These are phyloP conservation scores for Astragalus membranaceus DNA, from an alignment of 306 rosid species.

Conservation along the genomic window DNA sequence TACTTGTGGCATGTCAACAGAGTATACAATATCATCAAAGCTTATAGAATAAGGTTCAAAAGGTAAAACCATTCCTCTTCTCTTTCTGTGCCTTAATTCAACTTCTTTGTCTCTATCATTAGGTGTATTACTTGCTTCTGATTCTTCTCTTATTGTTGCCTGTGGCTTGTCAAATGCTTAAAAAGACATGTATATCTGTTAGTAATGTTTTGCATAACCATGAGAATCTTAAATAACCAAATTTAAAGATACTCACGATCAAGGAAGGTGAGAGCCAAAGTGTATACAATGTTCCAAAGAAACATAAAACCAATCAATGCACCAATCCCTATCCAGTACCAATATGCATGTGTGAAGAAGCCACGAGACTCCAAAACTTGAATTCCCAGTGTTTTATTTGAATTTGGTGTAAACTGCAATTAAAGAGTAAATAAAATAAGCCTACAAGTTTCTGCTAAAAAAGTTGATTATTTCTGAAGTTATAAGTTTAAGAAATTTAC, in stretches of 20 bases:
- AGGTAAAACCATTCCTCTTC: constrained; percentile 61
- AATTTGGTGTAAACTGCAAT: constrained; percentile 21
- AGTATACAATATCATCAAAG: constrained; percentile 42
- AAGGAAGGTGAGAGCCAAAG: constrained; percentile 38
- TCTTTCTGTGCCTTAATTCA: constrained; percentile 18
- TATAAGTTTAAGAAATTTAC: constrained; percentile 31
- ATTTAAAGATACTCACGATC: constrained; percentile 33
- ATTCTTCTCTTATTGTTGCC: constrained; percentile 21
- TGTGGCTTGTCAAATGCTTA: constrained; percentile 37
- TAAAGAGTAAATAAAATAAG: background rate
- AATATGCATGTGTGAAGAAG: constrained; percentile 33
- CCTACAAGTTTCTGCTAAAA: background rate
- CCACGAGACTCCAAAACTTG: constrained; percentile 39
- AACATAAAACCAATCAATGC: constrained; percentile 37
- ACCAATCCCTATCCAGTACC: constrained; percentile 59
- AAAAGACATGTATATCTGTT: background rate
- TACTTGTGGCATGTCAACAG: constrained; percentile 62
- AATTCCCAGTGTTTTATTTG: constrained; percentile 38
- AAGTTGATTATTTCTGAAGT: background rate
- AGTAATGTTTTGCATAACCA: background rate
- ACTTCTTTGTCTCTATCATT: constrained; percentile 11
- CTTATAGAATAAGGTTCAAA: constrained; percentile 49
- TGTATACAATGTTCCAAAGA: constrained; percentile 25
- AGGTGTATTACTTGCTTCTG: background rate
- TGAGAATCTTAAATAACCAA: constrained; percentile 2